These are phyloP conservation scores for Akebia trifoliata DNA, from an alignment of 164 flowering plant genomes.

Conservation along the genomic window DNA sequence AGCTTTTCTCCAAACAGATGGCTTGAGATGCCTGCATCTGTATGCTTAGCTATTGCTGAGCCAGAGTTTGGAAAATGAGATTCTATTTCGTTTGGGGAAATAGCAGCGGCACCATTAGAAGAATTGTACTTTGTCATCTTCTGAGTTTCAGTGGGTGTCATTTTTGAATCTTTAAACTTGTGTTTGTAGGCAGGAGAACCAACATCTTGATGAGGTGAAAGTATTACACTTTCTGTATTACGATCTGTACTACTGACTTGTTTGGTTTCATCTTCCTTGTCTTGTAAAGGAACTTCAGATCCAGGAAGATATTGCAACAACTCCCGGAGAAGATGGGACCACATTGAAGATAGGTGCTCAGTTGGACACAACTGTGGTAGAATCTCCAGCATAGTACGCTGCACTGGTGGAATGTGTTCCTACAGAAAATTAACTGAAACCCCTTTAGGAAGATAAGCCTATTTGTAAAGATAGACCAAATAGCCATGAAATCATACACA, in stretches of 20 bases:
- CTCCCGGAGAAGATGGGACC: conserved; percentile 60
- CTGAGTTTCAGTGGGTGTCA: conserved; percentile 19
- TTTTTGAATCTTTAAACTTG: conserved; percentile 6
- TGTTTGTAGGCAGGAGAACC: conserved; percentile 3
- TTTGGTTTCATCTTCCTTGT: conserved; percentile 31
- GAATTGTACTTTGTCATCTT: conserved; percentile 17
- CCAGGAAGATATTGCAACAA: conserved; percentile 71
- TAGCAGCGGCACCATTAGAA: conserved; percentile 35
- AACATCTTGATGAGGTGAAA: conserved; percentile 10
- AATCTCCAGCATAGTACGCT: conserved; percentile 72
- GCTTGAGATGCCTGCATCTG: conserved; percentile 24
- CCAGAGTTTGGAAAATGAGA: conserved; percentile 21
- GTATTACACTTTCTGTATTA: conserved; percentile 18
- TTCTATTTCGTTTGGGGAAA: conserved; percentile 22
- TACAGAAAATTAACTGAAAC: conserved; percentile 22
- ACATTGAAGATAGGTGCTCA: conserved; percentile 69
- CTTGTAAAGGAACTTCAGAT: conserved; percentile 33
- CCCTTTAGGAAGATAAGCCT: conserved; percentile 7
- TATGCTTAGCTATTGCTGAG: conserved; percentile 13
- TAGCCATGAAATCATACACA: too few relatives aligned
- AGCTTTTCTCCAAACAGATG: conserved; percentile 74
- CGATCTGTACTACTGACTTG: conserved; percentile 22
- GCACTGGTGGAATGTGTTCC: conserved; percentile 78
- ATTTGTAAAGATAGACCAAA: background rate
- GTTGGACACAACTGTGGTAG: conserved; percentile 66